Evolutionary conservation across 768 basidiomycete species (phyloP), one percentile per base, ranked within the genome.

Genomic region (Termitomyces sp.): DNA sequence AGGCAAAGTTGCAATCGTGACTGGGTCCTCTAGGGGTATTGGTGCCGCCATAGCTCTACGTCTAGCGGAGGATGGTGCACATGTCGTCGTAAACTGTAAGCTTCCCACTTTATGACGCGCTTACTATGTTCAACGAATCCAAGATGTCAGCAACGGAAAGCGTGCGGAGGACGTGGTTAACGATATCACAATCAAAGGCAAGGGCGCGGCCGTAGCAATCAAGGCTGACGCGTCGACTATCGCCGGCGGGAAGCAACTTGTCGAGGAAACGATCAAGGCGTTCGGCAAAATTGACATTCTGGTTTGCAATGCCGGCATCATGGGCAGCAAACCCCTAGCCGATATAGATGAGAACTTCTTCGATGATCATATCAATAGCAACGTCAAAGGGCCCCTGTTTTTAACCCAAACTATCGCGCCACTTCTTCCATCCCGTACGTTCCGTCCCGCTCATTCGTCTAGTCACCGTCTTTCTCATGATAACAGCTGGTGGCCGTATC

Each of bases 361-460:
- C 65, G 82, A 86, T 56, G 67, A 68, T 20, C 81, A 84, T 63
- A 78, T 85, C 63, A 72, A 81, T 57, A 77, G 77, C 49, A 87
- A 87, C 61, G 84, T 87, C 57, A 85, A 86, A 66, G 84, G 79
- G 0, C 84, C 85, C 1, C 63, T 88, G 16, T 87, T 86, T 73
- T 70, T 84, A 52, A 77, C 76, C 2, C 79, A 87, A 64, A 73
- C 75, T 7, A 84, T 78, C 2, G 78, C 77, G 4, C 68, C 76
- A 20, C 67, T 78, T 45, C 68, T 86, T 55, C 75, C 75, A 13
- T 57, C 74, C 33, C 81, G 84, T 84, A 67, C 57, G 79, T 70
- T 7, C 33, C 22, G 12, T 35, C 20, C 51, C 42, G 7, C 20
- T 60, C 20, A 44, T 36, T 46, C 33, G 7, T 54, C 7, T 16